Conservation (phyloP, 129 eudicot species). For the Flaveria brownii region DNA sequence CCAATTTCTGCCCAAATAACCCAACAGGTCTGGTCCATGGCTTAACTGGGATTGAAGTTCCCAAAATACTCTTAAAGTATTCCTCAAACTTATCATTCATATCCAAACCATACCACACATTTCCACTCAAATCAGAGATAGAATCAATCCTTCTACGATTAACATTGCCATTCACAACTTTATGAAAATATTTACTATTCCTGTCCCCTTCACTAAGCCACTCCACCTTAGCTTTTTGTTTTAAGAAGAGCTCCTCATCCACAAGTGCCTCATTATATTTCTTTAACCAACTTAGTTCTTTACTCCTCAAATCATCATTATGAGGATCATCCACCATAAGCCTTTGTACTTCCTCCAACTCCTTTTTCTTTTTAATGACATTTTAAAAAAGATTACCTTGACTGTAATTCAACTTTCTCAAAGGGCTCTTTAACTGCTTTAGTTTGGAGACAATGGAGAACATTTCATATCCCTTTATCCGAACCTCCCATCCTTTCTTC, state of each 20-base stretch:
- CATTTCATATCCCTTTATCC: fast-evolving
- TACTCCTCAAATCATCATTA: fast-evolving
- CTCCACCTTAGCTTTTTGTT: background rate
- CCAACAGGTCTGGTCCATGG: fast-evolving
- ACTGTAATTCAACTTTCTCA: too few relatives aligned
- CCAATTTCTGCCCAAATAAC: too few relatives aligned
- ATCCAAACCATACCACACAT: too few relatives aligned
- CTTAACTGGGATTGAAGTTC: fast-evolving
- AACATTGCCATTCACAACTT: too few relatives aligned
- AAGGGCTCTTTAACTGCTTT: too few relatives aligned
- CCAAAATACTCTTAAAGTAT: background rate
- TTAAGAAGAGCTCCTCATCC: background rate
- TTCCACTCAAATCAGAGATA: too few relatives aligned
- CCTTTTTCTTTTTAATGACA: background rate
- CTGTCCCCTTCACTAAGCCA: background rate
- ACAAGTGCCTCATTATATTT: background rate
- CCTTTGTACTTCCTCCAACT: too few relatives aligned
- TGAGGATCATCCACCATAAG: too few relatives aligned
- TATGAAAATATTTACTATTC: background rate
- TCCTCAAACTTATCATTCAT: background rate
- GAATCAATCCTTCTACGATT: background rate
- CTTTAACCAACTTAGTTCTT: fast-evolving
- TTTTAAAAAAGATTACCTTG: too few relatives aligned
- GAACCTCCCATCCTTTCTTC: fast-evolving
- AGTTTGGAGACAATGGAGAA: background rate